These are phyloP conservation scores for Gracilaria domingensis DNA, from an alignment of 23 red algal genomes.

Conservation along the genomic window DNA sequence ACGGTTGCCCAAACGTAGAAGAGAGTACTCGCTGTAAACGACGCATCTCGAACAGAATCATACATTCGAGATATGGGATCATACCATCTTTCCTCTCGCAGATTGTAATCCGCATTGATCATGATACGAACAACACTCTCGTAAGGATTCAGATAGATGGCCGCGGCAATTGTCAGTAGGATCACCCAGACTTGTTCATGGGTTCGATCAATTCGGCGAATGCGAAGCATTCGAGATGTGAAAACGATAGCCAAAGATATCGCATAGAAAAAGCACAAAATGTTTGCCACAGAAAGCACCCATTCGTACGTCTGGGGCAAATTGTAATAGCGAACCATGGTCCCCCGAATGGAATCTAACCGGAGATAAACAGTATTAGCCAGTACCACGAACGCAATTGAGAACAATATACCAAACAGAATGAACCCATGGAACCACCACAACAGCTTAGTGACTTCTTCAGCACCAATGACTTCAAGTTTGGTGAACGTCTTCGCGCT, in stretches of 20 bases:
- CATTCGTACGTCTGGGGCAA: constrained; percentile 42
- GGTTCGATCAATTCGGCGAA: constrained; percentile 50
- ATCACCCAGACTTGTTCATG: constrained; percentile 84
- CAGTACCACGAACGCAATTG: constrained; percentile 61
- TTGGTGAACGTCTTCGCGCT: constrained; percentile 57
- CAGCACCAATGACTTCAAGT: constrained; percentile 70
- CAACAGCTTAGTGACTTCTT: constrained; percentile 56
- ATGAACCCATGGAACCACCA: constrained; percentile 60
- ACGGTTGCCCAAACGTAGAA: constrained; percentile 83
- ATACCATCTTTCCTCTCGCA: constrained; percentile 49
- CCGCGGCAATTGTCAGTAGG: constrained; percentile 50
- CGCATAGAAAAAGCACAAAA: constrained; percentile 64
- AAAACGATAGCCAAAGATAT: constrained; percentile 60
- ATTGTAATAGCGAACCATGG: constrained; percentile 58
- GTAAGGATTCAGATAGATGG: constrained; percentile 75
- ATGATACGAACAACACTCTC: constrained; percentile 70
- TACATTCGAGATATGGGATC: constrained; percentile 63
- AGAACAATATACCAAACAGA: constrained; percentile 68
- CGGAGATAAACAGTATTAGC: constrained; percentile 69
- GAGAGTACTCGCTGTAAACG: constrained; percentile 73
- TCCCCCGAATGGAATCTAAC: constrained; percentile 29
- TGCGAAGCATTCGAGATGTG: constrained; percentile 57
- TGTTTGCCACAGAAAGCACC: constrained; percentile 53
- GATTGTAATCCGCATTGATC: constrained; percentile 45
- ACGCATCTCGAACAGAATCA: constrained; percentile 56